Base-by-base conservation (phyloP, 495 filamentous ascomycete species). In the Daldinia vernicosa region DNA sequence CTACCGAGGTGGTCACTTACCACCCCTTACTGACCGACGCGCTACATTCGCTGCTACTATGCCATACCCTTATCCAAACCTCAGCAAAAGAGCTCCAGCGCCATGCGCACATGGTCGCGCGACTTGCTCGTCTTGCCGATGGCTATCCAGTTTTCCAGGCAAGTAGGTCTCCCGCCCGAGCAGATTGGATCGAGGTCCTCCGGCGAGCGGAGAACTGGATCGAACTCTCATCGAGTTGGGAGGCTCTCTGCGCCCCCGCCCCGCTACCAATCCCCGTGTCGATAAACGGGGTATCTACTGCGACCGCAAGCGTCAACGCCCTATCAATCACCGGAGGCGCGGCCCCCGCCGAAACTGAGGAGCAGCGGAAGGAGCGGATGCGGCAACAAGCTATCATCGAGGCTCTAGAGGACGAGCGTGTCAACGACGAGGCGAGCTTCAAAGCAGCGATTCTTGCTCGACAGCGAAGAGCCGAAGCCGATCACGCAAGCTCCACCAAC, bases 71-170 rank as follows among this genome's bases (percentile, higher is more conserved):
- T 9, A 79, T 92, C 14, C 91, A 93, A 75, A 94, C 91, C 1
- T 89, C 91, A 0, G 78, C 86, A 17, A 92, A 89, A 54, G 91
- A 93, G 75, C 83, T 92, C 32, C 87, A 88, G 56, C 89, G 92
- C 37, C 90, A 94, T 74, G 91, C 91, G 0, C 84, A 92, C 78
- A 94, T 93, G 86, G 91, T 90, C 7, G 90, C 90, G 19, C 88
- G 91, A 1, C 86, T 94, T 15, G 85, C 88, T 4, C 87, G 91
- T 39, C 84, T 93, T 22, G 88, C 88, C 58, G 91, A 93, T 75
- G 92, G 92, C 15, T 93, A 92, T 74, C 92, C 92, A 0, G 87
- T 93, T 57, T 93, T 94, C 74, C 88, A 92, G 58, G 86, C 90
- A 6, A 88, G 90, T 26, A 84, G 91, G 30, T 91, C 87, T 4